These are phyloP conservation scores for Chrysanthemum makinoi DNA, from an alignment of 129 eudicot genomes.

Conservation along the genomic window DNA sequence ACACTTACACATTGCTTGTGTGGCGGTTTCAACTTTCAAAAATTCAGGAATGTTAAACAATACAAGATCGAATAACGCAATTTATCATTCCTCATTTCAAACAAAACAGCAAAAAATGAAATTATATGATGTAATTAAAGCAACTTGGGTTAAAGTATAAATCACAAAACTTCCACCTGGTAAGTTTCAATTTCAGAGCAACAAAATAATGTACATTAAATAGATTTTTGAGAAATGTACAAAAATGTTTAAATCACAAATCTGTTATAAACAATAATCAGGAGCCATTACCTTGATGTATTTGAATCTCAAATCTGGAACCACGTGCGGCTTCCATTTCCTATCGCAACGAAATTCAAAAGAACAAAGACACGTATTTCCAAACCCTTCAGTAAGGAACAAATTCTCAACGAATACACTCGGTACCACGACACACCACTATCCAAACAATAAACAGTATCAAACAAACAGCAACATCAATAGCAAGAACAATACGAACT, in stretches of 20 bases:
- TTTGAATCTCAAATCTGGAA: slow-evolving; percentile 27
- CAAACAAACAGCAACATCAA: slow-evolving; percentile 66
- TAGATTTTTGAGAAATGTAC: slow-evolving; percentile 30
- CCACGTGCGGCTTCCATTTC: slow-evolving; percentile 35
- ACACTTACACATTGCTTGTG: neutral
- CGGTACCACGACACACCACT: slow-evolving; percentile 56
- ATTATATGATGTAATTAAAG: neutral
- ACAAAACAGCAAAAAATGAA: neutral
- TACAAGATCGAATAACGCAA: neutral
- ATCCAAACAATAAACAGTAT: slow-evolving; percentile 65
- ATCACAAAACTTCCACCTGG: slow-evolving; percentile 16
- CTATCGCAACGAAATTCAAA: slow-evolving; percentile 25
- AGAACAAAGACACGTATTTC: slow-evolving; percentile 16
- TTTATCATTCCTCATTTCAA: slow-evolving; percentile 7
- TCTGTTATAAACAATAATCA: slow-evolving; percentile 31
- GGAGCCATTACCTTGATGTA: slow-evolving; percentile 20
- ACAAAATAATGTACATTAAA: slow-evolving; percentile 36
- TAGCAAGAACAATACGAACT: slow-evolving; percentile 65
- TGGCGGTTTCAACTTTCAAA: too few relatives aligned
- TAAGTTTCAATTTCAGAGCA: slow-evolving; percentile 19
- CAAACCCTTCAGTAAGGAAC: slow-evolving; percentile 7
- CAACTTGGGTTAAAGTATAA: neutral
- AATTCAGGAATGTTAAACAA: neutral
- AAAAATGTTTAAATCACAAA: slow-evolving; percentile 38
- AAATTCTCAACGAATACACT: slow-evolving; percentile 44